Conservation (phyloP, 2,329 filamentous ascomycete species). For the Drechslerella coelobrocha region DNA sequence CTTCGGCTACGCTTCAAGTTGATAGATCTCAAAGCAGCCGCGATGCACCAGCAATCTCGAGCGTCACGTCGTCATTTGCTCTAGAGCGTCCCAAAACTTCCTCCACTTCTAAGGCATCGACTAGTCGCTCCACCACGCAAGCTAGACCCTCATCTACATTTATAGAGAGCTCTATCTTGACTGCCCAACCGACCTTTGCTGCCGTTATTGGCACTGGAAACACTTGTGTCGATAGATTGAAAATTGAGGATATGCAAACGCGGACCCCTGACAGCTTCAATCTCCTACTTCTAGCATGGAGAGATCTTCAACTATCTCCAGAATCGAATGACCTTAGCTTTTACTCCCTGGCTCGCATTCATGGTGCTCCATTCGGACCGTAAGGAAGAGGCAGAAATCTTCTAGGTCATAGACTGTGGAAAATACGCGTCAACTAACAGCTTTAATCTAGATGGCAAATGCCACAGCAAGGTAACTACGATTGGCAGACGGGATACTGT, state of each 20-base stretch:
- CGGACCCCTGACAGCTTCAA: conserved; percentile 49
- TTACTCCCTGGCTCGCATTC: conserved; percentile 50
- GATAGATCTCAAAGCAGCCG: not conserved
- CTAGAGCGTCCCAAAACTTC: not conserved
- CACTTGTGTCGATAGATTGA: conserved; percentile 41
- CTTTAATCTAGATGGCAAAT: conserved; percentile 40
- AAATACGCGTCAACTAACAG: conserved; percentile 3
- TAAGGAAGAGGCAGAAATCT: conserved; percentile 13
- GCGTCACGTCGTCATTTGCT: not conserved
- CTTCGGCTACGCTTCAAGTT: too few relatives aligned
- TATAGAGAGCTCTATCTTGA: not conserved
- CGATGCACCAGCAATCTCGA: not conserved
- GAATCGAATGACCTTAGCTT: conserved; percentile 51
- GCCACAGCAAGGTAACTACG: conserved; percentile 34
- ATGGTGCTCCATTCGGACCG: conserved; percentile 51
- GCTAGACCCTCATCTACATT: not conserved
- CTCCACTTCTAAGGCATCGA: not conserved
- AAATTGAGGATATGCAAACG: conserved; percentile 38
- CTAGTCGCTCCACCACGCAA: not conserved
- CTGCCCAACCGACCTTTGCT: conserved; percentile 6
- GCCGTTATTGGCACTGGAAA: conserved; percentile 29
- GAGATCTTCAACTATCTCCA: conserved; percentile 41
- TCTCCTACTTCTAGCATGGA: conserved; percentile 52
- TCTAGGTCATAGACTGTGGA: not conserved
- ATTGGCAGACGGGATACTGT: conserved; percentile 53